Base-by-base conservation (phyloP, 2,329 filamentous ascomycete species). In the Paecilomyces formosus region DNA sequence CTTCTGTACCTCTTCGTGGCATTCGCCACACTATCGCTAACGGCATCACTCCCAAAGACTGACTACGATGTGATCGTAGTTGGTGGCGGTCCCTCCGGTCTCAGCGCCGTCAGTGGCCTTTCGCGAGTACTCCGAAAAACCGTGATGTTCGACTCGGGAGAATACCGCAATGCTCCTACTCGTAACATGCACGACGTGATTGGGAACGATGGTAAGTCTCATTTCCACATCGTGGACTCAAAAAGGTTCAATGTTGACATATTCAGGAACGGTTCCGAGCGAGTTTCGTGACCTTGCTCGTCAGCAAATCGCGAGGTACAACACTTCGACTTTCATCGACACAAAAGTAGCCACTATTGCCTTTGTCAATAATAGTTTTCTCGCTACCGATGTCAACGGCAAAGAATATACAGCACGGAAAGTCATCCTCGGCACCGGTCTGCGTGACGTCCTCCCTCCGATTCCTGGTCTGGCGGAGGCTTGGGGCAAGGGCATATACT, bases 141-240 rank as follows among this genome's bases (percentile, higher is more conserved):
- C 0, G 71, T 85, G 7, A 67, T 87, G 50, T 80, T 86, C 56
- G 84, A 87, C 66, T 84, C 81, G 21, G 80, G 79, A 12, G 73
- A 78, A 30, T 87, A 87, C 63, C 80, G 84, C 55, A 87, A 86
- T 65, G 76, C 56, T 1, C 72, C 77, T 0, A 86, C 84, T 0
- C 72, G 83, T 13, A 78, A 84, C 62, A 81, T 85, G 77, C 84
- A 87, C 68, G 84, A 86, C 66, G 80, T 86, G 0, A 74, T 85
- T 26, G 83, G 83, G 2, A 82, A 78, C 58, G 84, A 86, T 55
- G 84, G 84, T 84, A 65, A 61, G 66, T 53, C 15, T 9, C 6
- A 3, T 15, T n/a, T 31, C 12, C 18, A 51, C 18, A 56, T 24
- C n/a, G 9, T 51, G 7, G 15, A 12, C 15, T 22, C 5, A 31